These are phyloP conservation scores for Cupressus sempervirens DNA, from an alignment of 75 land plant species.

Conservation along the genomic window DNA sequence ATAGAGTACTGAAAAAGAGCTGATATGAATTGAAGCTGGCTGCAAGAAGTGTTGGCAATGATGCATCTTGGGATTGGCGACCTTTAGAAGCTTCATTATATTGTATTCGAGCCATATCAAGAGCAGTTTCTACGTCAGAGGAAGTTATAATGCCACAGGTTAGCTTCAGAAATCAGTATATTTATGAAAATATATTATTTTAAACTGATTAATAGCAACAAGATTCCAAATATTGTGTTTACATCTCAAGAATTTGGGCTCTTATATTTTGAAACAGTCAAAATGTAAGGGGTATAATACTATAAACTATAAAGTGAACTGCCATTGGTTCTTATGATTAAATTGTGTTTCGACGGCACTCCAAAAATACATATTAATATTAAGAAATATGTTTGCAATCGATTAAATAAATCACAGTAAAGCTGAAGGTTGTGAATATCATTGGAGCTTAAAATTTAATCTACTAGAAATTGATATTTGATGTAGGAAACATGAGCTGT, in stretches of 20 bases:
- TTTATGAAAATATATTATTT: neutral
- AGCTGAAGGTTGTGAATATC: neutral
- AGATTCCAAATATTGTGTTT: neutral
- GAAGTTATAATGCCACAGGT: conserved; percentile 87
- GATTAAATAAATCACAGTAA: neutral
- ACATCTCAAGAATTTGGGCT: neutral
- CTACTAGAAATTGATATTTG: neutral
- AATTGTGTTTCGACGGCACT: neutral
- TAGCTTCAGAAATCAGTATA: neutral
- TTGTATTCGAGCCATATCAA: conserved; percentile 83
- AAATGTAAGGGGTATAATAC: neutral
- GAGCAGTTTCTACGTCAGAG: conserved; percentile 65
- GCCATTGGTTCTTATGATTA: neutral
- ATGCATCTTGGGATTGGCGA: conserved; percentile 66
- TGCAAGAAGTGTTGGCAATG: conserved; percentile 38
- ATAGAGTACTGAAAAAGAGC: neutral
- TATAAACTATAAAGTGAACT: neutral
- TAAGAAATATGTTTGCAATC: neutral
- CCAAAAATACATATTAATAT: neutral
- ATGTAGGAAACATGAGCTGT: neutral
- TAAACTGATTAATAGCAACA: neutral
- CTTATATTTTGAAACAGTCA: neutral
- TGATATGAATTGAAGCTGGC: conserved; percentile 26
- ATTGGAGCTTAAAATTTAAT: neutral
- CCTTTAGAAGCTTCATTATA: conserved; percentile 86